These are phyloP conservation scores for Trifolium subterraneum DNA, from an alignment of 306 rosid genomes.

Conservation along the genomic window DNA sequence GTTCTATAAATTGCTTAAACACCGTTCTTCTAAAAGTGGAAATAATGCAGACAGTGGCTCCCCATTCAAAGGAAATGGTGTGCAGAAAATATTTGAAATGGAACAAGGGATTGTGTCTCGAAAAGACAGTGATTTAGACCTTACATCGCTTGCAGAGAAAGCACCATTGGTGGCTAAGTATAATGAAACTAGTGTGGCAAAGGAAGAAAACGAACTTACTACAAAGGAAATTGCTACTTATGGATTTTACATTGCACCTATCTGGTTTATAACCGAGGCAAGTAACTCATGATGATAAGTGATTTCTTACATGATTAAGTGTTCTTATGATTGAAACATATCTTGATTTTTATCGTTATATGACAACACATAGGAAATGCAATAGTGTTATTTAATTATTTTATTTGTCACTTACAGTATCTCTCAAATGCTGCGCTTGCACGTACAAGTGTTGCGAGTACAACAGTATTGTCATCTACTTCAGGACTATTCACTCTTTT, in stretches of 20 bases:
- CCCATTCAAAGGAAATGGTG: constrained; percentile 57
- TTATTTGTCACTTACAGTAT: constrained; percentile 64
- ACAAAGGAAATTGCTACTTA: constrained; percentile 72
- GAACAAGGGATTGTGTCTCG: constrained; percentile 56
- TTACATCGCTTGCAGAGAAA: constrained; percentile 61
- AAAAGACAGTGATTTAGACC: constrained; percentile 72
- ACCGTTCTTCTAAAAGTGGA: constrained; percentile 69
- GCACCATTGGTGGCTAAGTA: constrained; percentile 68
- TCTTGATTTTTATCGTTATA: neutral
- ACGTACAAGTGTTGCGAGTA: constrained; percentile 96
- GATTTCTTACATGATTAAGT: no score
- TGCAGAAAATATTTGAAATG: constrained; percentile 58
- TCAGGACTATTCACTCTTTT: constrained; percentile 99
- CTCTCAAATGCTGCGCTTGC: constrained; percentile 99
- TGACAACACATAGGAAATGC: no score
- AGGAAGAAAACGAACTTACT: constrained; percentile 61
- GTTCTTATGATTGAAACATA: neutral
- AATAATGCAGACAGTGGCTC: constrained; percentile 56
- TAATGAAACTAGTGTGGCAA: constrained; percentile 53
- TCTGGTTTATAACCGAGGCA: constrained; percentile 97
- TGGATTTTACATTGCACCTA: constrained; percentile 94
- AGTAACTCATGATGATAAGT: constrained; percentile 31
- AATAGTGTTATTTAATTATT: neutral
- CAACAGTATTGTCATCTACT: constrained; percentile 95
- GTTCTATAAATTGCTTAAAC: constrained; percentile 63